Evolutionary conservation across 176 grass and related monocot genomes (phyloP).

Genomic region (Eleusine coracana): DNA sequence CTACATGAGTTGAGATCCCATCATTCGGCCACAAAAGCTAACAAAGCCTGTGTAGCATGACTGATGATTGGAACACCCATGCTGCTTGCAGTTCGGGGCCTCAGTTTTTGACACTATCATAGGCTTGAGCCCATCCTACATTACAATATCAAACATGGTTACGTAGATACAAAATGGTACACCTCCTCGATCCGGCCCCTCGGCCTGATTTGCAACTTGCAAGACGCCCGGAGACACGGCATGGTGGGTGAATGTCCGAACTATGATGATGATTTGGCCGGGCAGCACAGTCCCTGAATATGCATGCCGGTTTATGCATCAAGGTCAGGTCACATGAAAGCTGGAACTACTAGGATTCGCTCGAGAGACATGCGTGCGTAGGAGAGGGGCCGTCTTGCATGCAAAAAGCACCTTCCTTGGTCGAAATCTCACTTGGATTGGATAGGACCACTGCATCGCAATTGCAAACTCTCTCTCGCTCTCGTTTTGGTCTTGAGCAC

Average conservation of each 20-base stretch:
- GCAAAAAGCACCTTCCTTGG: not conserved
- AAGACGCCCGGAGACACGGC: not conserved
- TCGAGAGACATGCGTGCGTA: not conserved
- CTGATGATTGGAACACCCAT: slow-evolving; percentile 39
- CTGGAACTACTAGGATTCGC: not conserved
- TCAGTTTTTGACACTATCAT: slow-evolving; percentile 4
- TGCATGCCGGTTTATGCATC: not conserved
- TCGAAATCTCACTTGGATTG: not conserved
- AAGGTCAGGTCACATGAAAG: not conserved
- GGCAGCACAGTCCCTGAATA: not conserved
- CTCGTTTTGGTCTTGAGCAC: too few relatives aligned
- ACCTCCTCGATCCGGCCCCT: not conserved
- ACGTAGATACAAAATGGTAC: not conserved
- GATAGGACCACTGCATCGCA: not conserved
- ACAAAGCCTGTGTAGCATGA: not conserved
- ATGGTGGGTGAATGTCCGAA: not conserved
- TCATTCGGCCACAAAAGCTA: slow-evolving; percentile 30
- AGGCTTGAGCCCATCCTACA: not conserved
- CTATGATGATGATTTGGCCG: not conserved
- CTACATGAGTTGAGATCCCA: slow-evolving; percentile 25
- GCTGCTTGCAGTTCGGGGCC: not conserved
- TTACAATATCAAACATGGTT: not conserved
- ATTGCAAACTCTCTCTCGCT: not conserved
- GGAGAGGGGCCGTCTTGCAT: not conserved
- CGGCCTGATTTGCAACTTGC: not conserved